Evolutionary conservation across 345 rosid species (phyloP).

Genomic region (Pelargonium nanum): DNA sequence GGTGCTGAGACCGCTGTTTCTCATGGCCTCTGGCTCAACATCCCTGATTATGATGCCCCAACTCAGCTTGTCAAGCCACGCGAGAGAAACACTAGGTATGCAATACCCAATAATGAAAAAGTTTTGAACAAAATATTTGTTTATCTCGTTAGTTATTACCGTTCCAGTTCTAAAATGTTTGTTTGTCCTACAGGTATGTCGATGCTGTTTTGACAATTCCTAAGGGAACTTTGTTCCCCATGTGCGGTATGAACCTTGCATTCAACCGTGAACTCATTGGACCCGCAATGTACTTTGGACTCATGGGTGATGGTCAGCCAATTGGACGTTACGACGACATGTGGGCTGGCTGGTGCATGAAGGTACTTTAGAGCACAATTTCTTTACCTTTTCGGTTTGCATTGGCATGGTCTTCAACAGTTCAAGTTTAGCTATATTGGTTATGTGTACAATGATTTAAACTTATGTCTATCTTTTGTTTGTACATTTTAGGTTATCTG

Average conservation of each 20-base stretch:
- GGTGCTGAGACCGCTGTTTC: background rate
- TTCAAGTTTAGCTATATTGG: too few relatives aligned
- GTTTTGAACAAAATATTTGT: too few relatives aligned
- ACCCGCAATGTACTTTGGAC: background rate
- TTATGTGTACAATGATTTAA: too few relatives aligned
- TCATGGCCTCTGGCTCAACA: background rate
- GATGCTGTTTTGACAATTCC: background rate
- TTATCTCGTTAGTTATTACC: too few relatives aligned
- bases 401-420: too few relatives aligned
- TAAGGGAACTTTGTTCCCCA: background rate
- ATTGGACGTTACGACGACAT: background rate
- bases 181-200: background rate
- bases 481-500: background rate
- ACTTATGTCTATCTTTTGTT: too few relatives aligned
- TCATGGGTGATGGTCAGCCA: background rate
- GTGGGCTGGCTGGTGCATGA: background rate
- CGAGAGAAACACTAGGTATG: background rate
- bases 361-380: too few relatives aligned
- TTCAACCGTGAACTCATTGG: background rate
- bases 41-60: background rate
- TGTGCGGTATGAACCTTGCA: background rate
- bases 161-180: too few relatives aligned
- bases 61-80: background rate
- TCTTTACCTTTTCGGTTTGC: too few relatives aligned
- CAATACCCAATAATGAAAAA: background rate